phyloP scores from a whole-genome alignment of 345 rosid genomes.

The Trapa bicornis region DNA sequence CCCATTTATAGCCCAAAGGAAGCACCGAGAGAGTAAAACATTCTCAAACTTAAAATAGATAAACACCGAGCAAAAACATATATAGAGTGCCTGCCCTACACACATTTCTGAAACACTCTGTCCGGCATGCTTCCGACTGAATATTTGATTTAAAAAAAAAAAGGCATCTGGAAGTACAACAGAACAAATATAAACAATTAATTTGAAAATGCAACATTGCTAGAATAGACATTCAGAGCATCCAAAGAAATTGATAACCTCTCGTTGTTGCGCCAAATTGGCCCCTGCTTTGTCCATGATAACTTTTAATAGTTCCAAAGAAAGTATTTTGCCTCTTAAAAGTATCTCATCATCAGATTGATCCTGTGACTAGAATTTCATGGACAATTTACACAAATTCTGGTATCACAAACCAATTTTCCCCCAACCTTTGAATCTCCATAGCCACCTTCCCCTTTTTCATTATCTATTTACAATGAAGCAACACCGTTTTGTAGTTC shows the following conservation, averaged over 20 bases:
- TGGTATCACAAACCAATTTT: slow-evolving; percentile 17
- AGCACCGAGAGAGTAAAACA: neutral
- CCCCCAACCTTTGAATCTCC: slow-evolving; percentile 21
- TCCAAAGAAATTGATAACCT: slow-evolving; percentile 35
- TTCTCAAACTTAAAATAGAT: neutral
- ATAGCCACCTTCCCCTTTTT: slow-evolving; percentile 16
- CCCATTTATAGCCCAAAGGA: neutral
- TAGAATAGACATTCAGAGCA: neutral
- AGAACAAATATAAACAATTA: no score
- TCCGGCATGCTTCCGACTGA: no score
- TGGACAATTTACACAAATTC: slow-evolving; percentile 81
- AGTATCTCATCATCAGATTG: slow-evolving; percentile 86
- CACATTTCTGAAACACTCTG: no score
- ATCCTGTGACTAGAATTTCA: slow-evolving; percentile 88
- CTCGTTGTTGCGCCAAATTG: slow-evolving; percentile 59
- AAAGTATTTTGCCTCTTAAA: slow-evolving; percentile 76
- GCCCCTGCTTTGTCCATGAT: slow-evolving; percentile 66
- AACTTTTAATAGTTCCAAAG: slow-evolving; percentile 76
- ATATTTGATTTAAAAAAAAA: no score
- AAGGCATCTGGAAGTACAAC: no score
- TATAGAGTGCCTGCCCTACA: no score
- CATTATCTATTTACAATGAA: slow-evolving; percentile 16
- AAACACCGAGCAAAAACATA: neutral
- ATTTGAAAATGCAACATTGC: no score
- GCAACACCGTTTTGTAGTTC: slow-evolving; percentile 33